phyloP scores from a whole-genome alignment of 345 rosid genomes.

The Pelargonium nanum region DNA sequence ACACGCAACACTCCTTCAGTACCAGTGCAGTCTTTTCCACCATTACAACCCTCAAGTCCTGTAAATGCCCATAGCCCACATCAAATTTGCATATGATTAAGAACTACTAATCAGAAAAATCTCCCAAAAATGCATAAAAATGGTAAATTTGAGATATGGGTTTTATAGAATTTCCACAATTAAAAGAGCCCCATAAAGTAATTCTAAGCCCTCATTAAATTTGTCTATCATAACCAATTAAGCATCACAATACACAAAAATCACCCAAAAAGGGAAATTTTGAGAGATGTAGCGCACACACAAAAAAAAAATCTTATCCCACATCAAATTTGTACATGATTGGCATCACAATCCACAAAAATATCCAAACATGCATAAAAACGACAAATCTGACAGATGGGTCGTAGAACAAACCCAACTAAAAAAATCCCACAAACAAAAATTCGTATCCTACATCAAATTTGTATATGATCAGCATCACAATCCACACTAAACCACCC shows the following conservation, averaged over 20 bases:
- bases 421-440: too few relatives aligned
- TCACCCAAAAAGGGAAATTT: background rate
- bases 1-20: constrained; percentile 88
- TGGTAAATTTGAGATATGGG: background rate
- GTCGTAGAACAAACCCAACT: too few relatives aligned
- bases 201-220: too few relatives aligned
- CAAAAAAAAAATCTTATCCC: too few relatives aligned
- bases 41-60: constrained; percentile 64
- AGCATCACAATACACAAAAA: constrained; percentile 2
- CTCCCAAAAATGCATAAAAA: background rate
- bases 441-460: background rate
- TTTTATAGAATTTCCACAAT: too few relatives aligned
- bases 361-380: too few relatives aligned
- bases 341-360: too few relatives aligned
- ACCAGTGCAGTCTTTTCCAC: constrained; percentile 71
- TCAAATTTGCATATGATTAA: background rate
- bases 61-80: constrained; percentile 10
- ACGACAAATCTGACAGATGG: too few relatives aligned
- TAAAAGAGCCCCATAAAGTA: too few relatives aligned
- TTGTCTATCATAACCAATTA: too few relatives aligned
- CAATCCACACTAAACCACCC: background rate
- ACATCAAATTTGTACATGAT: too few relatives aligned
- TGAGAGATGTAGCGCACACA: too few relatives aligned
- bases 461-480: background rate
- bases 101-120: constrained; percentile 1